Base-by-base conservation (phyloP, 208 protist species). In the Porcisia hertigi region DNA sequence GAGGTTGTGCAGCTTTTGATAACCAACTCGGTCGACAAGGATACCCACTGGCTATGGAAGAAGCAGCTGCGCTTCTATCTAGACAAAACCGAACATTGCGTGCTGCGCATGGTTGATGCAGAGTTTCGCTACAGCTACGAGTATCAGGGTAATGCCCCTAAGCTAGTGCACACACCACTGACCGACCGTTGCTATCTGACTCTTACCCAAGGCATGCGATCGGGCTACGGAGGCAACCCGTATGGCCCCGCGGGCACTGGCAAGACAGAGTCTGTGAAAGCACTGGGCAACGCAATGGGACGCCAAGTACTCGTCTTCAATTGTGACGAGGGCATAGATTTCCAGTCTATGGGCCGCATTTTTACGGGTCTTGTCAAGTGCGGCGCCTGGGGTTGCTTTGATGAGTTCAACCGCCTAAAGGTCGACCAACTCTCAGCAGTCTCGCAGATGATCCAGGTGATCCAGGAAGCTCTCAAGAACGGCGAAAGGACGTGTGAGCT, bases 381-480 rank as follows among this genome's bases (percentile, higher is more conserved):
- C 77, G 99, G 99, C 12, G 98, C 98, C 55, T 99, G 98, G 98
- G 98, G 98, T 34, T 99, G 99, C 90, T 99, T 99, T 83, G 98
- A 99, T 87, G 98, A 99, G 90, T 99, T 99, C 92, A 99, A 99
- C 85, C 94, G 99, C 39, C 89, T 99, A 41, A 98, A 99, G 84
- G 95, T 99, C 69, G 98, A 99, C 81, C 98, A 99, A 82, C 89
- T 99, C 18, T 99, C 98, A 1, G 99, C 98, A 9, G 90, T 99
- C 18, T 99, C 98, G 41, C 97, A 99, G 85, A 99, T 99, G 96
- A 99, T 99, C 86, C 98, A 99, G 86, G 88, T 98, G 12, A 99
- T 99, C 76, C 98, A 99, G 85, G 94, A 94, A 66, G 98, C 98
- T 0, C 88, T 99, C 49, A 99, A 99, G 82, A 93, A 92, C 74